Evolutionary conservation across 495 filamentous ascomycete species (phyloP).

Genomic region (Physcia stellaris): DNA sequence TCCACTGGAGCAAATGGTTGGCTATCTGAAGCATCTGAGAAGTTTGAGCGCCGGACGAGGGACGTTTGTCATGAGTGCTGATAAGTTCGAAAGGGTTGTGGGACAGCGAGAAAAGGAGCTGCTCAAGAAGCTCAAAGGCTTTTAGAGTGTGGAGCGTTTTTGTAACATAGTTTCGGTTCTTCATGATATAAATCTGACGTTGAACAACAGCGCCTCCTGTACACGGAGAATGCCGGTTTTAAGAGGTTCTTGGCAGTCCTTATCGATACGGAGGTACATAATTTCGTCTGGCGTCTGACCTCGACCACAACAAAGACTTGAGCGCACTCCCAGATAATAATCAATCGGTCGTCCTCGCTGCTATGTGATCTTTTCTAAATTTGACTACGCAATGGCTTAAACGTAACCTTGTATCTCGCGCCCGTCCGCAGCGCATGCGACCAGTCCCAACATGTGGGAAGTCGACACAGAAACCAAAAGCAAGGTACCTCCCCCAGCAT

Average conservation of each 20-base stretch:
- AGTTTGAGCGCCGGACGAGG: constrained; percentile 81
- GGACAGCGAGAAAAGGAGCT: constrained; percentile 46
- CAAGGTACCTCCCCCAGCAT: constrained; percentile 44
- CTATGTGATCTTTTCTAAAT: neutral
- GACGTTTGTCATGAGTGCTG: constrained; percentile 82
- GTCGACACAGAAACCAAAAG: constrained; percentile 90
- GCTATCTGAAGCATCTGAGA: constrained; percentile 81
- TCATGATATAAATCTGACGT: no score
- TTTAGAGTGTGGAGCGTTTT: no score
- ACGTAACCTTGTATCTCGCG: neutral
- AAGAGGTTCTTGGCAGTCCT: no score
- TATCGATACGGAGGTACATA: no score
- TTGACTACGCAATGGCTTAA: neutral
- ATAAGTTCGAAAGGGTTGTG: constrained; percentile 78
- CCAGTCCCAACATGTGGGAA: constrained; percentile 60
- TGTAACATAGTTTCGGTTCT: no score
- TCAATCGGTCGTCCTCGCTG: no score
- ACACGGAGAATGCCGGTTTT: no score
- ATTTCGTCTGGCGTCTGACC: no score
- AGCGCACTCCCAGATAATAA: neutral
- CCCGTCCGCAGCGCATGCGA: neutral
- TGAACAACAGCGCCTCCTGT: no score
- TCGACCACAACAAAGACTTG: neutral
- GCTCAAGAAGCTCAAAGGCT: constrained; percentile 33
- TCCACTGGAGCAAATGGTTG: constrained; percentile 92